Evolutionary conservation across 176 grass and related monocot species (phyloP).

Genomic region (Carex littledalei): DNA sequence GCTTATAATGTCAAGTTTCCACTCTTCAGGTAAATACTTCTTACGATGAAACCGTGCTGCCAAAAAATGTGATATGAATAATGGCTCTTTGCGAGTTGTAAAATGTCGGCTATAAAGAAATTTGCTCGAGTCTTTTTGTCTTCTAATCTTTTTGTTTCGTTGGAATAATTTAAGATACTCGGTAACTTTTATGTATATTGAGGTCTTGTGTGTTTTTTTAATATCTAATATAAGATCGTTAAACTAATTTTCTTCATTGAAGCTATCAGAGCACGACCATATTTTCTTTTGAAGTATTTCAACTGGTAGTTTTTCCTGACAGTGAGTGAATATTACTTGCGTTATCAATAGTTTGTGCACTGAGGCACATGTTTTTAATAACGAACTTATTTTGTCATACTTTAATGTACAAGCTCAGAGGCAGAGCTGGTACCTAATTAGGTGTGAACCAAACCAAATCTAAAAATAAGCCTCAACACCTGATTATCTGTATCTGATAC

Average conservation of each 20-base stretch:
- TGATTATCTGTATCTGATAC: background rate
- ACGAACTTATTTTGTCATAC: no score
- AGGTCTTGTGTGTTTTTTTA: background rate
- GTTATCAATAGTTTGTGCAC: background rate
- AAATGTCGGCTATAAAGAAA: conserved; percentile 19
- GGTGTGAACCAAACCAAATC: no score
- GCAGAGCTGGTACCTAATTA: no score
- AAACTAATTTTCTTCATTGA: background rate
- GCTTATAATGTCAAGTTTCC: background rate
- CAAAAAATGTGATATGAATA: conserved; percentile 25
- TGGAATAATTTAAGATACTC: conserved; percentile 13
- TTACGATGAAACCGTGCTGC: background rate
- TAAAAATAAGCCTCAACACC: no score
- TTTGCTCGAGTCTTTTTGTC: background rate
- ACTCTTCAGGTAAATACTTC: conserved; percentile 1
- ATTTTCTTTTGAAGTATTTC: background rate
- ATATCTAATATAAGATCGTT: background rate
- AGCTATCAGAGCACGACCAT: background rate
- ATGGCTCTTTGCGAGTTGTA: background rate
- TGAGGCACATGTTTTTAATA: background rate
- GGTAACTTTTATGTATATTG: background rate
- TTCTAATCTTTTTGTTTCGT: background rate
- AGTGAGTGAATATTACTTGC: background rate
- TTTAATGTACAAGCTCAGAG: no score
- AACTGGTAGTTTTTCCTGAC: background rate